phyloP scores from a whole-genome alignment of 2,329 filamentous ascomycete species.

The Penicillium sp. region DNA sequence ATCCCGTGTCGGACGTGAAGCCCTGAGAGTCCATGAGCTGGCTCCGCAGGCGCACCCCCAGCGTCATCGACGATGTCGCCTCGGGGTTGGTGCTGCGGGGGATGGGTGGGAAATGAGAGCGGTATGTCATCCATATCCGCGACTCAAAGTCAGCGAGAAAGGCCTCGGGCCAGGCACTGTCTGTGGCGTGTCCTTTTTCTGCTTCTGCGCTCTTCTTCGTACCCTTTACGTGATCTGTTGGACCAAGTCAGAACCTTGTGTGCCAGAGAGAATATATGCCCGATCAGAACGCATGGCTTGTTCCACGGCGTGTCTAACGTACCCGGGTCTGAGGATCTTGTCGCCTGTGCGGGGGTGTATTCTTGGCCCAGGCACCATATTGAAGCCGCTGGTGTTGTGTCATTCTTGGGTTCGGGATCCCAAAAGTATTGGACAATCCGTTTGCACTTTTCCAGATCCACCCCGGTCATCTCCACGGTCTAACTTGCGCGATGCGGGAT shows the following conservation, averaged over 20 bases:
- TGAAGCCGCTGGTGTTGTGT: constrained; percentile 58
- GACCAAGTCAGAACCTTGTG: no score
- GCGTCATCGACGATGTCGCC: constrained; percentile 65
- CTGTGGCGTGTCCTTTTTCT: constrained; percentile 5
- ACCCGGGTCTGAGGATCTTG: constrained; percentile 2
- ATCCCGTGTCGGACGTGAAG: constrained; percentile 90
- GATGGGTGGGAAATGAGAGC: constrained; percentile 78
- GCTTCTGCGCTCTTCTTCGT: background rate
- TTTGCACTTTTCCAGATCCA: constrained; percentile 71
- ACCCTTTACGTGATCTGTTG: background rate
- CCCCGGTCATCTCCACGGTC: constrained; percentile 50
- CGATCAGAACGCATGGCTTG: background rate
- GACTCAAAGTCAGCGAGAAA: constrained; percentile 94
- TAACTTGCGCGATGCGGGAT: background rate
- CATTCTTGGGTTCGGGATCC: constrained; percentile 82
- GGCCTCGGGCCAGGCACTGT: constrained; percentile 66
- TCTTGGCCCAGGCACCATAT: constrained; percentile 76
- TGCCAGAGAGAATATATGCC: no score
- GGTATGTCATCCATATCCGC: constrained; percentile 92
- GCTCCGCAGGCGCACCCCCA: constrained; percentile 76
- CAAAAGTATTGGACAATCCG: constrained; percentile 86
- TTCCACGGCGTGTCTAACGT: background rate
- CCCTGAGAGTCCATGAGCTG: constrained; percentile 71
- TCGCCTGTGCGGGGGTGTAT: constrained; percentile 41
- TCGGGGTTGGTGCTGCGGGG: constrained; percentile 69